These are phyloP conservation scores for Aspergillus pseudonomiae DNA, from an alignment of 2,329 filamentous ascomycete species.

Conservation along the genomic window DNA sequence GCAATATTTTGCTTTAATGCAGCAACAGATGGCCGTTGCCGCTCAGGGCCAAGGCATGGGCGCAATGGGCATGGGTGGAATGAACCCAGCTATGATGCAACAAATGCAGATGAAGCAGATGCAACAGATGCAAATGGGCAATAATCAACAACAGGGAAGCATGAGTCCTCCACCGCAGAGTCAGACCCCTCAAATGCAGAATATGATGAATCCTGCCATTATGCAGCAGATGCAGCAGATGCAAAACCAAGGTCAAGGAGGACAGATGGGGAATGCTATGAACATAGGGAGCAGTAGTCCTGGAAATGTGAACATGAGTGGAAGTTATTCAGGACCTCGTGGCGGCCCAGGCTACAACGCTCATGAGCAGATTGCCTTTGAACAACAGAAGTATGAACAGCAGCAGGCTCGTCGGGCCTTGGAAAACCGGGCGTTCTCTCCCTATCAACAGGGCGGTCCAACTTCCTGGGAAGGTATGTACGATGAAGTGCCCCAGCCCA, in stretches of 20 bases:
- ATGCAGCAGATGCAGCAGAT: constrained; percentile 68
- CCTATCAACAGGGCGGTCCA: constrained; percentile 63
- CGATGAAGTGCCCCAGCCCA: constrained; percentile 87
- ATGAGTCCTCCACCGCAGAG: constrained; percentile 42
- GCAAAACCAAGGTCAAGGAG: constrained; percentile 46
- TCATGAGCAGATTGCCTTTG: constrained; percentile 73
- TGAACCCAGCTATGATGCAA: constrained; percentile 76
- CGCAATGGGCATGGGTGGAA: constrained; percentile 63
- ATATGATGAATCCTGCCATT: constrained; percentile 72
- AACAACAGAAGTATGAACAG: constrained; percentile 77
- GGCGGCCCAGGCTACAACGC: constrained; percentile 65
- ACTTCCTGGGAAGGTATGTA: constrained; percentile 98
- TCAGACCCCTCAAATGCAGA: constrained; percentile 59
- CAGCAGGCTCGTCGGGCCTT: constrained; percentile 62
- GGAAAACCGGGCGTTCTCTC: constrained; percentile 43
- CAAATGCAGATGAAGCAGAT: constrained; percentile 69
- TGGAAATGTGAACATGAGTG: constrained; percentile 44
- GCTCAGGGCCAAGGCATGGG: constrained; percentile 46
- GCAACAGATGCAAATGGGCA: constrained; percentile 53
- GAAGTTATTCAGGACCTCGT: constrained; percentile 48
- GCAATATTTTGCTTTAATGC: constrained; percentile 93
- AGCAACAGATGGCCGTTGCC: constrained; percentile 75
- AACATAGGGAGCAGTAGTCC: constrained; percentile 31
- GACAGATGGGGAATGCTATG: constrained; percentile 29
- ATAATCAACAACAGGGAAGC: constrained; percentile 35